phyloP scores from a whole-genome alignment of 139 green algal species.

The Picochlorum sp. region DNA sequence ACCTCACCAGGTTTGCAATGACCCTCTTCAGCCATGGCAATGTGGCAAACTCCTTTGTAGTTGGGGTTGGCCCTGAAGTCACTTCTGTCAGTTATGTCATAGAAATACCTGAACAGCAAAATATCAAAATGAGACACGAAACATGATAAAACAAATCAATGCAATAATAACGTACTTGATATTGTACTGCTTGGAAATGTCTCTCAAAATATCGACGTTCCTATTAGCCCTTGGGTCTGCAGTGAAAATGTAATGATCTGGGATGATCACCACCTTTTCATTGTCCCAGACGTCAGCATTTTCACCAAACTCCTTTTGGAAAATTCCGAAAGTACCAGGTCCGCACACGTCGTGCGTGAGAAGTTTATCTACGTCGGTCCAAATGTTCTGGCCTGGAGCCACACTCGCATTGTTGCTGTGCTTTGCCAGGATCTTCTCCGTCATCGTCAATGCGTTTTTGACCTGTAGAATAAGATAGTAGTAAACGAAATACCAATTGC shows the following conservation, averaged over 20 bases:
- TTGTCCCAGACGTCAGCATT: constrained; percentile 86
- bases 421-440: constrained; percentile 88
- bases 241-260: constrained; percentile 98
- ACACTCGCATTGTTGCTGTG: constrained; percentile 60
- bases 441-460: constrained; percentile 88
- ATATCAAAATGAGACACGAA: no score
- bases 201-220: constrained; percentile 89
- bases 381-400: constrained; percentile 85
- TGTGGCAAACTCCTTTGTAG: constrained; percentile 95
- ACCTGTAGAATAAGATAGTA: constrained; percentile 42
- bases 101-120: constrained; percentile 65
- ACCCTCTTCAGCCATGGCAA: constrained; percentile 82
- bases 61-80: constrained; percentile 93
- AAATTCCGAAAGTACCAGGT: constrained; percentile 90
- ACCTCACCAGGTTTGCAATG: constrained; percentile 68
- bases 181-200: constrained; percentile 50
- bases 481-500: not conserved
- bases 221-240: constrained; percentile 82
- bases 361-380: constrained; percentile 86
- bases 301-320: constrained; percentile 90
- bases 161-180: constrained; percentile 62
- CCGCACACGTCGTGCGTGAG: constrained; percentile 95
- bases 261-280: constrained; percentile 87
- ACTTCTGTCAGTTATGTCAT: constrained; percentile 83
- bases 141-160: not conserved